Evolutionary conservation across 2,329 filamentous ascomycete genomes (phyloP).

Genomic region (Xylaria sp.): DNA sequence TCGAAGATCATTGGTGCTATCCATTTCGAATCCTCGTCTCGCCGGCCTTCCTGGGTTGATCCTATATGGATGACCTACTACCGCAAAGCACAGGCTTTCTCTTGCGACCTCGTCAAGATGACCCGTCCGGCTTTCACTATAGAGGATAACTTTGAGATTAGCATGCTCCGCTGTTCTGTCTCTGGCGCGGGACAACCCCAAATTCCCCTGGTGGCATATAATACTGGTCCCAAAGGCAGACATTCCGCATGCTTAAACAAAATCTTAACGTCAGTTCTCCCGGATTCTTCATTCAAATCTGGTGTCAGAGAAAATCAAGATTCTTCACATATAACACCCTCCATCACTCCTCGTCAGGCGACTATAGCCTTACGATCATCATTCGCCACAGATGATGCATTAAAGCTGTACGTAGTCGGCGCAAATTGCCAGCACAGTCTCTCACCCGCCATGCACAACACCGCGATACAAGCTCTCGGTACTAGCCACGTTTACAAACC

Average conservation of each 20-base stretch:
- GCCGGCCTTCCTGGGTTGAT: slow-evolving; percentile 64
- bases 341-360: slow-evolving; percentile 69
- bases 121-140: slow-evolving; percentile 65
- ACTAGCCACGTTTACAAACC: slow-evolving; percentile 75
- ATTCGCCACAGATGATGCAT: slow-evolving; percentile 70
- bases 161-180: slow-evolving; percentile 63
- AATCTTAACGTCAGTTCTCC: slow-evolving; percentile 69
- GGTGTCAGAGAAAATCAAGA: slow-evolving; percentile 36
- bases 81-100: slow-evolving; percentile 64
- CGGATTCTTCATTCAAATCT: slow-evolving; percentile 51
- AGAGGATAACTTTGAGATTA: slow-evolving; percentile 72
- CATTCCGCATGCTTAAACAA: slow-evolving; percentile 74
- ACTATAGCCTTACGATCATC: slow-evolving; percentile 73
- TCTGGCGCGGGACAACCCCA: slow-evolving; percentile 54
- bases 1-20: slow-evolving; percentile 72
- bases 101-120: slow-evolving; percentile 71
- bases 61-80: slow-evolving; percentile 66
- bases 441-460: slow-evolving; percentile 81
- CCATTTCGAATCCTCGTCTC: slow-evolving; percentile 51
- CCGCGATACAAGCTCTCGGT: slow-evolving; percentile 73
- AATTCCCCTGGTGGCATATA: slow-evolving; percentile 70
- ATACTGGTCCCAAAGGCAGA: slow-evolving; percentile 70
- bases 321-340: slow-evolving; percentile 49
- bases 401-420: slow-evolving; percentile 80
- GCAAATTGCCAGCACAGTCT: slow-evolving; percentile 76